Evolutionary conservation across 1,139 yeast species (phyloP), one percentile per base, ranked within the genome.

Genomic region (Zygoascus hellenicus): DNA sequence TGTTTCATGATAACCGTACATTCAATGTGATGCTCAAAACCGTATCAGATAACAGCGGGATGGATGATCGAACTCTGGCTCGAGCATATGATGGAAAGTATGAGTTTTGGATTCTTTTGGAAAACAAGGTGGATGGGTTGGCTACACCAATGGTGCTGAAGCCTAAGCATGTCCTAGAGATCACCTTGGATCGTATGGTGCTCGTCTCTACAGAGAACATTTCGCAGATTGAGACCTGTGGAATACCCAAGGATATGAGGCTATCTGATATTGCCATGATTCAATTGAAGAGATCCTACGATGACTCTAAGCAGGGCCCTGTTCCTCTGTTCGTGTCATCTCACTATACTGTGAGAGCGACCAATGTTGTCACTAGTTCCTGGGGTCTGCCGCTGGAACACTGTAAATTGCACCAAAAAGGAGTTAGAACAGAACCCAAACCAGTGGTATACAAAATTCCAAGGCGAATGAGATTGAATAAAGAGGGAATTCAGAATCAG

Each of bases 321-420:
- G 36, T 37, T 10, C 46, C 46, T 17, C 42, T 43, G 15, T 43
- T 43, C 13, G 37, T 37, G 5, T 40, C 46, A 29, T 6, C 15
- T 26, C 9, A 31, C 5, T 39, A 30, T 11, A 29, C 16, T 2
- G 16, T 29, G n/a, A 22, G 26, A 22, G 26, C 22, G 14, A 16
- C 34, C 17, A 26, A 26, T 26, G 43, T 30, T 26, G 15, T 28
- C 16, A 29, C 14, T 10, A 11, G 15, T 2, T 19, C 13, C 10
- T 43, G 37, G 16, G 37, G 19, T 22, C 26, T 13, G n/a, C 26
- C 13, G 5, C 19, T 13, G 11, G 34, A 30, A 4, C 16, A 10
- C 32, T 30, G 9, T 7, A 41, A 16, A 32, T 32, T 6, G 15
- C 14, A 16, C 40, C 7, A 11, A 35, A 30, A 15, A 22, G 29